These are phyloP conservation scores for Neocallimastix lanati DNA, from an alignment of 192 early-diverging fungal species.

Conservation along the genomic window DNA sequence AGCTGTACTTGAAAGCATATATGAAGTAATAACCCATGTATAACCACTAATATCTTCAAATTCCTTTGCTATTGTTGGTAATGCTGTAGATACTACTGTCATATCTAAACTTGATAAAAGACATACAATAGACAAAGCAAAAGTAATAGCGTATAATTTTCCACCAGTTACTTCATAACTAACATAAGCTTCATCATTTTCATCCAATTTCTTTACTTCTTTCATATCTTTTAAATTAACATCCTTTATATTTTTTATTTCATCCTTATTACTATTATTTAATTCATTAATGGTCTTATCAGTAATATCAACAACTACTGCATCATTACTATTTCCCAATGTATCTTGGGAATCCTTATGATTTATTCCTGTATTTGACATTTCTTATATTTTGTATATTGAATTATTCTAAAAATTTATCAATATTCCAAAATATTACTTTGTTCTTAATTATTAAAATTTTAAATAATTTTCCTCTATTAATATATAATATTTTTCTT, in stretches of 20 bases:
- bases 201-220: background rate
- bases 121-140: background rate
- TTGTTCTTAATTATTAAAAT: no score
- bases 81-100: constrained; percentile 63
- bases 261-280: no score
- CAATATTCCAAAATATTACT: no score
- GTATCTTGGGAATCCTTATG: no score
- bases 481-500: no score
- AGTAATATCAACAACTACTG: background rate
- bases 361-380: no score
- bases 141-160: background rate
- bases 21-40: background rate
- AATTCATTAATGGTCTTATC: background rate
- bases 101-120: constrained; percentile 56
- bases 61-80: constrained; percentile 48
- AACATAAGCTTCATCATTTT: background rate
- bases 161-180: background rate
- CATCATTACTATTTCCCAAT: no score
- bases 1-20: constrained; percentile 26
- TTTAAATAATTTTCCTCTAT: no score
- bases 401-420: no score
- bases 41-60: constrained; percentile 20
- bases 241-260: no score
- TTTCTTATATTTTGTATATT: no score
- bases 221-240: background rate